These are phyloP conservation scores for Colletotrichum orchidophilum DNA, from an alignment of 2,329 filamentous ascomycete species.

Conservation along the genomic window DNA sequence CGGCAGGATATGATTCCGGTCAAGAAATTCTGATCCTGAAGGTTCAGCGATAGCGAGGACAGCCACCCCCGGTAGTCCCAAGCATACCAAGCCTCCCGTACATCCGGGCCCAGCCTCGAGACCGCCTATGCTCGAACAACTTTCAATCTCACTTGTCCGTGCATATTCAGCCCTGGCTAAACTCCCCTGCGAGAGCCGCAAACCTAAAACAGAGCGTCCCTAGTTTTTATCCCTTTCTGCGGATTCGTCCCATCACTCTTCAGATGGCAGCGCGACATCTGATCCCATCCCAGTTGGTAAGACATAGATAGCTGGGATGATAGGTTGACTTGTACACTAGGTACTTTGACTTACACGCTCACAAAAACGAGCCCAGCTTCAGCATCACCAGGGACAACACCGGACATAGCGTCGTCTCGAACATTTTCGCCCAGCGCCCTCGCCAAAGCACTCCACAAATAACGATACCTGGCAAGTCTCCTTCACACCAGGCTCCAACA, in stretches of 20 bases:
- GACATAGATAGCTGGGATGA: background rate
- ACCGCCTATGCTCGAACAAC: background rate
- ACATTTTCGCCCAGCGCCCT: background rate
- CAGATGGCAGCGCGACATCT: slow-evolving; percentile 15
- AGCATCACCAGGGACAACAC: background rate
- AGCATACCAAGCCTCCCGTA: slow-evolving; percentile 4
- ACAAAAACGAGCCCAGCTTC: background rate
- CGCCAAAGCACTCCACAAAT: background rate
- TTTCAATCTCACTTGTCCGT: background rate
- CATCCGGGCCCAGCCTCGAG: slow-evolving; percentile 8
- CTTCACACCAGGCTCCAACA: slow-evolving; percentile 23
- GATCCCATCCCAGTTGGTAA: background rate
- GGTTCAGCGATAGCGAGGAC: background rate
- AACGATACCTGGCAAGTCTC: background rate
- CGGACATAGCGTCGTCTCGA: background rate
- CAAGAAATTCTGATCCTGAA: slow-evolving; percentile 10
- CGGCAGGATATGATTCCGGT: slow-evolving; percentile 24
- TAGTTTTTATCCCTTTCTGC: slow-evolving; percentile 16
- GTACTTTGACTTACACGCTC: background rate
- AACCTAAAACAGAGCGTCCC: slow-evolving; percentile 28
- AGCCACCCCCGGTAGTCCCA: slow-evolving; percentile 8
- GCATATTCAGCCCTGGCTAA: slow-evolving; percentile 20
- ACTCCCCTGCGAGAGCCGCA: slow-evolving; percentile 32
- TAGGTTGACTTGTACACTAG: background rate
- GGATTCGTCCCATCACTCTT: slow-evolving; percentile 16